These are phyloP conservation scores for Kodamaea laetipori DNA, from an alignment of 805 yeast genomes.

Conservation along the genomic window DNA sequence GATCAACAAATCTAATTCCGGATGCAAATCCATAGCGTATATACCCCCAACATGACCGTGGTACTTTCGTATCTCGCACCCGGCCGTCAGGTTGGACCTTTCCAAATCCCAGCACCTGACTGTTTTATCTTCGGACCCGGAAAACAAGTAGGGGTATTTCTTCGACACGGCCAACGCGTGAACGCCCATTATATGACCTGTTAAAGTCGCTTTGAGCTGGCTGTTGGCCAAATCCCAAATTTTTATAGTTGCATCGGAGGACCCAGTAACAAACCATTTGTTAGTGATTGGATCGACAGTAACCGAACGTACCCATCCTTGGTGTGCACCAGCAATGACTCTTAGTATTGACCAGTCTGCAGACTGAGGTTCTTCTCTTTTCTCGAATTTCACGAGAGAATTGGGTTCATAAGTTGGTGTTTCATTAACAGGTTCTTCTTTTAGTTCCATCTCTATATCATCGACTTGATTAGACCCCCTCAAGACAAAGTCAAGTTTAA, in stretches of 20 bases:
- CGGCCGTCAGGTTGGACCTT: constrained; percentile 60
- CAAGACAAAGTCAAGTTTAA: constrained; percentile 29
- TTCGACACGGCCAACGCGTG: constrained; percentile 72
- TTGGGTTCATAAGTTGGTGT: constrained; percentile 2
- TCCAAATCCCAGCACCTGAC: constrained; percentile 97
- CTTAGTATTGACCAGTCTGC: constrained; percentile 63
- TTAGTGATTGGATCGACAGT: constrained; percentile 79
- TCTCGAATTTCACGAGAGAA: neutral
- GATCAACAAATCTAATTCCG: constrained; percentile 77
- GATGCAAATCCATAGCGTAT: constrained; percentile 81
- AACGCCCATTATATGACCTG: constrained; percentile 92
- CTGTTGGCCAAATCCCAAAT: constrained; percentile 87
- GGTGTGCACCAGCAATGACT: constrained; percentile 80
- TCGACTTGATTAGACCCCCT: constrained; percentile 8
- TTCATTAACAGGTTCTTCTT: neutral
- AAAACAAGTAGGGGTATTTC: constrained; percentile 83
- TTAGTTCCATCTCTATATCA: neutral
- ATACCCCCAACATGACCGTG: constrained; percentile 95
- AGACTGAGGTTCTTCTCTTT: neutral
- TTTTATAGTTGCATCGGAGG: constrained; percentile 84
- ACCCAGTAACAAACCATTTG: constrained; percentile 90
- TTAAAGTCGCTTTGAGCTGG: constrained; percentile 67
- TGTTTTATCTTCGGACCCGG: constrained; percentile 91
- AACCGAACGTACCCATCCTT: constrained; percentile 89
- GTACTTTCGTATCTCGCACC: constrained; percentile 69